A percentile compares a stretch with the other conserved stretches of the same genome.
Evolutionary conservation across 331 rosid genomes (phyloP).

Genomic region (Cydonia oblonga): DNA sequence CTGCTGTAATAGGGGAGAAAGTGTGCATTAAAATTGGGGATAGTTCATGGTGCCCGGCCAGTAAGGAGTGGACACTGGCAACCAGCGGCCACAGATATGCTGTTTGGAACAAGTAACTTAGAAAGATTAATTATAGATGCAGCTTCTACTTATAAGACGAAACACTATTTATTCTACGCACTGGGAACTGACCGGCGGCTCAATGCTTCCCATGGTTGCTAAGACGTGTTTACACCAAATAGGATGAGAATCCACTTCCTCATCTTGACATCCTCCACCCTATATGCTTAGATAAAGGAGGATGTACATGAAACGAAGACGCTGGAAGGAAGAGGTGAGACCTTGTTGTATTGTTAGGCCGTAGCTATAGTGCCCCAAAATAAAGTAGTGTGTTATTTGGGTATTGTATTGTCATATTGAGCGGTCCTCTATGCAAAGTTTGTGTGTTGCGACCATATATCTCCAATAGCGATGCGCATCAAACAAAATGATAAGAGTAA

Average conservation of each 20-base stretch:
- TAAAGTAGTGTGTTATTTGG: background rate
- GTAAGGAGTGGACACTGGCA: constrained; percentile 73
- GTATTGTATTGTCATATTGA: background rate
- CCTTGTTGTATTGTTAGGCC: background rate
- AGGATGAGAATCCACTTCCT: no score
- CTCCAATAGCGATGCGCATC: background rate
- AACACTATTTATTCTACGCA: background rate
- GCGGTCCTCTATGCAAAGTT: background rate
- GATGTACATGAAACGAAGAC: no score
- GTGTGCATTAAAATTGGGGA: constrained; percentile 85
- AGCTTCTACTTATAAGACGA: background rate
- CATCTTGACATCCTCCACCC: no score
- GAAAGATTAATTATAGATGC: background rate
- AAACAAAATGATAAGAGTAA: background rate
- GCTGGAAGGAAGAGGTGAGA: no score
- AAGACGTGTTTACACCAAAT: background rate
- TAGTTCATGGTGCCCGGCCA: constrained; percentile 74
- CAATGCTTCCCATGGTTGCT: background rate
- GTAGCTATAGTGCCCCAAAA: background rate
- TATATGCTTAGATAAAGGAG: no score
- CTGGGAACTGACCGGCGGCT: background rate
- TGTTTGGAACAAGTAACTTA: constrained; percentile 56
- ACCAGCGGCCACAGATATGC: constrained; percentile 67
- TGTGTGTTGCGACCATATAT: no score
- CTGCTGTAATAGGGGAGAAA: constrained; percentile 72